Percentiles rank a stretch among this genome's conserved stretches.
These are phyloP conservation scores for Oidiodendron maius DNA, from an alignment of 495 filamentous ascomycete genomes.

Conservation along the genomic window DNA sequence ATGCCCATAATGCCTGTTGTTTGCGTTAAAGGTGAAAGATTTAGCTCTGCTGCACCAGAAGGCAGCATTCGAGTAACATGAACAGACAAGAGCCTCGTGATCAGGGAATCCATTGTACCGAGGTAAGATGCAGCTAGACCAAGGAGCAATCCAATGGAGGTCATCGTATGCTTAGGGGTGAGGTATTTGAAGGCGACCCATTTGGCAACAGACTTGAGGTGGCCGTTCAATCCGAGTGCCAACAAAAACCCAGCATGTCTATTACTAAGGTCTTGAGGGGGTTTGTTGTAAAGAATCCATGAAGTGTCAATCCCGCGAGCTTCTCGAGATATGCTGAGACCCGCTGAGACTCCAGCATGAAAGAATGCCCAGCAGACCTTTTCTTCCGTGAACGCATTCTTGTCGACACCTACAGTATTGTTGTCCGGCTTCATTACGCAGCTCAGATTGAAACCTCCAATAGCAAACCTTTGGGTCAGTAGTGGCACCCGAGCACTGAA, in stretches of 20 bases:
- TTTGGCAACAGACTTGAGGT: conserved; percentile 86
- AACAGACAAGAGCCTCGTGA: conserved; percentile 93
- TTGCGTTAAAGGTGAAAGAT: conserved; percentile 88
- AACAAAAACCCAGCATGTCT: conserved; percentile 91
- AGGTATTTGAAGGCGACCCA: conserved; percentile 99
- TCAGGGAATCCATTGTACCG: conserved; percentile 92
- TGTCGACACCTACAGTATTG: conserved; percentile 82
- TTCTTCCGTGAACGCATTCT: conserved; percentile 78
- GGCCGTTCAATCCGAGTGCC: conserved; percentile 90
- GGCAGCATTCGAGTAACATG: conserved; percentile 94
- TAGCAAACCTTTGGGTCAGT: conserved; percentile 81
- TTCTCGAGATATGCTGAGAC: conserved; percentile 80
- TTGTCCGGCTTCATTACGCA: conserved; percentile 89
- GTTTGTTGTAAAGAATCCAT: conserved; percentile 98
- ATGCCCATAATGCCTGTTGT: conserved; percentile 98
- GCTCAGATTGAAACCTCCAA: conserved; percentile 79
- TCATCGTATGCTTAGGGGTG: conserved; percentile 98
- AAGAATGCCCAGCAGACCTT: conserved; percentile 98
- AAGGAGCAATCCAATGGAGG: conserved; percentile 88
- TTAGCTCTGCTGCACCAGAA: conserved; percentile 84
- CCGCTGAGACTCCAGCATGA: conserved; percentile 87
- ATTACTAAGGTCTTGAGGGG: conserved; percentile 76
- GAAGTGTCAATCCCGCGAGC: conserved; percentile 95
- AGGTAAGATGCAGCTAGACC: conserved; percentile 90
- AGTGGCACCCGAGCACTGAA: conserved; percentile 80